Percentiles rank a stretch among this genome's conserved stretches.
Conservation (phyloP, 768 basidiomycete species). For the Boletus reticuloceps region DNA sequence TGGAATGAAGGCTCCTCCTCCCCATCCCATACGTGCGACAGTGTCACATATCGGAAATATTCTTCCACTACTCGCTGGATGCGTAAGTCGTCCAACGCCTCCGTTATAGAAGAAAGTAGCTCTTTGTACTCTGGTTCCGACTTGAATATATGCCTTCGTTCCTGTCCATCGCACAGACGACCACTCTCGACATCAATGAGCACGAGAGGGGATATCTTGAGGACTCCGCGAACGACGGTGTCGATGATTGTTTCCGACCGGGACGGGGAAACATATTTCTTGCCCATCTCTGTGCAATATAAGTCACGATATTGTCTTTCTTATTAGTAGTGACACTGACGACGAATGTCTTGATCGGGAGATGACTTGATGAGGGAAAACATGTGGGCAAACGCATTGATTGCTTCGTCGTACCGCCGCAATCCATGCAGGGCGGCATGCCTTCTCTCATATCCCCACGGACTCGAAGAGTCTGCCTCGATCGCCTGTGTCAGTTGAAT, state of each 20-base stretch:
- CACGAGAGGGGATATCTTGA: neutral
- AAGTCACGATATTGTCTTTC: neutral
- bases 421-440: conserved; percentile 3
- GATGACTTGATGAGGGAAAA: neutral
- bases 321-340: neutral
- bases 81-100: neutral
- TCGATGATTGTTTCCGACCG: neutral
- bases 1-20: conserved; percentile 9
- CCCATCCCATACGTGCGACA: conserved; percentile 14
- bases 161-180: neutral
- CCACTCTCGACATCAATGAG: conserved; percentile 1
- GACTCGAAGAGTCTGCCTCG: neutral
- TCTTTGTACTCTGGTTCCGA: neutral
- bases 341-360: neutral
- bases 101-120: conserved; percentile 8
- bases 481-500: neutral
- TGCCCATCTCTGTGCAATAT: neutral
- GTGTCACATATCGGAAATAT: conserved; percentile 10
- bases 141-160: neutral
- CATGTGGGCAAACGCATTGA: neutral
- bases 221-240: neutral
- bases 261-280: neutral
- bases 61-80: neutral
- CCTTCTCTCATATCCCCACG: conserved; percentile 1
- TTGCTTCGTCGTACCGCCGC: neutral